Evolutionary conservation across 1,139 yeast genomes (phyloP).

Genomic region (Hemisphaericaspora xylanilytica): DNA sequence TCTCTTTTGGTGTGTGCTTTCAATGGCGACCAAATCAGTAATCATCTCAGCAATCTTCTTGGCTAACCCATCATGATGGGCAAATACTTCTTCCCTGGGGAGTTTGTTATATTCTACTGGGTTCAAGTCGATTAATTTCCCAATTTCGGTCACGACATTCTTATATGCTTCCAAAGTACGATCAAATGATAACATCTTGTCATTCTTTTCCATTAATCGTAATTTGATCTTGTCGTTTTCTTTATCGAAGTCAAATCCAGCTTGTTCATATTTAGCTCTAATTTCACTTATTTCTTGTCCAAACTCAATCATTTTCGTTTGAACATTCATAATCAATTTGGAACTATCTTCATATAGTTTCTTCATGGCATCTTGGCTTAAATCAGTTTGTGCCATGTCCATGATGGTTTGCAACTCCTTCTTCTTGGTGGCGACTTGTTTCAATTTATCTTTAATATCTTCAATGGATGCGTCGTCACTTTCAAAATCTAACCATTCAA

Average conservation of each 20-base stretch:
- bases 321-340: slow-evolving; percentile 38
- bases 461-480: slow-evolving; percentile 53
- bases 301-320: slow-evolving; percentile 43
- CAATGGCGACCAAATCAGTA: slow-evolving; percentile 31
- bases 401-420: slow-evolving; percentile 20
- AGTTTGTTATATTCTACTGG: slow-evolving; percentile 26
- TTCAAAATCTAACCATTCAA: slow-evolving; percentile 82
- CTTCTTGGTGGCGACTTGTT: slow-evolving; percentile 21
- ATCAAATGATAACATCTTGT: slow-evolving; percentile 36
- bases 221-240: slow-evolving; percentile 43
- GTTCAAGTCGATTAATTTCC: slow-evolving; percentile 27
- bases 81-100: slow-evolving; percentile 35
- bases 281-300: slow-evolving; percentile 43
- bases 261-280: slow-evolving; percentile 38
- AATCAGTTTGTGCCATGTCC: slow-evolving; percentile 32
- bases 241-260: slow-evolving; percentile 48
- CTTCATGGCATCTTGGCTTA: slow-evolving; percentile 34
- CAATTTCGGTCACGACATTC: slow-evolving; percentile 29
- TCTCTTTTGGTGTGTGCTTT: slow-evolving; percentile 41
- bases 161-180: slow-evolving; percentile 33
- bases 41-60: slow-evolving; percentile 35
- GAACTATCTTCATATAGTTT: slow-evolving; percentile 42
- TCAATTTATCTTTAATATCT: slow-evolving; percentile 32
- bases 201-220: slow-evolving; percentile 30
- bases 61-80: slow-evolving; percentile 31